phyloP scores from a whole-genome alignment of 1,139 yeast genomes.

The Sugiyamaella paludigena region DNA sequence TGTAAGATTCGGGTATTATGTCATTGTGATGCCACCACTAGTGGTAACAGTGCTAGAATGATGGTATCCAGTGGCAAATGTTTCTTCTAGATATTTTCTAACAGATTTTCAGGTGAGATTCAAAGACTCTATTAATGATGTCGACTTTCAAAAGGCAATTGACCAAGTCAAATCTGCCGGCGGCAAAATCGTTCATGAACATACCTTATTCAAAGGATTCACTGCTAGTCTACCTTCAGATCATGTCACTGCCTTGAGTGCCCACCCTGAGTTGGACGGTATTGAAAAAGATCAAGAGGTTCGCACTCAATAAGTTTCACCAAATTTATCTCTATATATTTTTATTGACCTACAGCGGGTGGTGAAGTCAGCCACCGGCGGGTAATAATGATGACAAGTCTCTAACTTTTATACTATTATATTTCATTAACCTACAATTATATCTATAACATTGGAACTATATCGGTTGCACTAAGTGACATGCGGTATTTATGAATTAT shows the following conservation, averaged over 20 bases:
- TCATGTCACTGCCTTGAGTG: slow-evolving; percentile 27
- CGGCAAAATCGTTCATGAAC: slow-evolving; percentile 30
- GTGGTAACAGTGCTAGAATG: background rate
- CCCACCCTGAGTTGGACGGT: slow-evolving; percentile 32
- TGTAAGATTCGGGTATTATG: background rate
- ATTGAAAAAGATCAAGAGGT: slow-evolving; percentile 37
- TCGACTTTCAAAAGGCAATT: slow-evolving; percentile 28
- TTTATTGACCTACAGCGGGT: too few relatives aligned
- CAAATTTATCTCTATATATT: too few relatives aligned
- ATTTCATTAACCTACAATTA: background rate
- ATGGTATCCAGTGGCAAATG: background rate
- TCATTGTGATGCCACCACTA: background rate
- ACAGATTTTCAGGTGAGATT: slow-evolving; percentile 26
- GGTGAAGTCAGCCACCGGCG: too few relatives aligned
- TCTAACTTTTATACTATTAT: background rate
- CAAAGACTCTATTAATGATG: slow-evolving; percentile 29
- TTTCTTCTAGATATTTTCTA: background rate
- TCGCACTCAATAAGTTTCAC: slow-evolving; percentile 12
- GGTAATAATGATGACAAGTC: background rate
- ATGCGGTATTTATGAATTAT: too few relatives aligned
- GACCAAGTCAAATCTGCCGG: slow-evolving; percentile 26
- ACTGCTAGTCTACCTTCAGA: slow-evolving; percentile 35
- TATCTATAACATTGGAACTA: too few relatives aligned
- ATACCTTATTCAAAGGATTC: slow-evolving; percentile 34
- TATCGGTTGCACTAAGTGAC: too few relatives aligned